phyloP scores from a whole-genome alignment of 75 land plant species.

The Pseudotsuga menziesii region DNA sequence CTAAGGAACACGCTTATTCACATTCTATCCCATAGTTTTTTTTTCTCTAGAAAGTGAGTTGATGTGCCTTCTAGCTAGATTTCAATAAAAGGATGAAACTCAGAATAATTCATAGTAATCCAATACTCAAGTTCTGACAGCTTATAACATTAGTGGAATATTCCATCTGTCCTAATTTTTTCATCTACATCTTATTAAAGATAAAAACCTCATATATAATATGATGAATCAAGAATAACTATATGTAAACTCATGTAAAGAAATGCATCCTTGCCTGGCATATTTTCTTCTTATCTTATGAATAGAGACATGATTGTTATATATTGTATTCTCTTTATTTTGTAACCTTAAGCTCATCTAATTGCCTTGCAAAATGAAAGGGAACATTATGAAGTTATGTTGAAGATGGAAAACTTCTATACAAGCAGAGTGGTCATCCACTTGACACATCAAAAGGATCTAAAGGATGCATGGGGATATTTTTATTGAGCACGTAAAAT shows the following conservation, averaged over 20 bases:
- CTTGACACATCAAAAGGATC: conserved; percentile 34
- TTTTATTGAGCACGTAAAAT: conserved; percentile 79
- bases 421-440: conserved; percentile 21
- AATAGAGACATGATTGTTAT: neutral
- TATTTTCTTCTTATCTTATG: neutral
- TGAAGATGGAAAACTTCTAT: conserved; percentile 40
- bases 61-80: no score
- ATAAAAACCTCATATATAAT: neutral
- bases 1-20: no score
- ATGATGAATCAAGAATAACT: neutral
- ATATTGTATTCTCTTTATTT: neutral
- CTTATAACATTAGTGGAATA: no score
- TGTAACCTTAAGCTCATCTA: neutral
- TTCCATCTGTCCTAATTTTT: neutral
- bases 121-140: no score
- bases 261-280: neutral
- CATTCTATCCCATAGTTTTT: no score
- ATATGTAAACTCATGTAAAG: neutral
- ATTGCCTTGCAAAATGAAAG: conserved; percentile 47
- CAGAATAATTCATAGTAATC: no score
- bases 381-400: conserved; percentile 47
- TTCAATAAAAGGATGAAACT: no score
- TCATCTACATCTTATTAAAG: neutral
- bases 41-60: no score
- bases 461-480: conserved; percentile 48